Conservation (phyloP, 139 green algal species). For the Chlamydomonas incerta region DNA sequence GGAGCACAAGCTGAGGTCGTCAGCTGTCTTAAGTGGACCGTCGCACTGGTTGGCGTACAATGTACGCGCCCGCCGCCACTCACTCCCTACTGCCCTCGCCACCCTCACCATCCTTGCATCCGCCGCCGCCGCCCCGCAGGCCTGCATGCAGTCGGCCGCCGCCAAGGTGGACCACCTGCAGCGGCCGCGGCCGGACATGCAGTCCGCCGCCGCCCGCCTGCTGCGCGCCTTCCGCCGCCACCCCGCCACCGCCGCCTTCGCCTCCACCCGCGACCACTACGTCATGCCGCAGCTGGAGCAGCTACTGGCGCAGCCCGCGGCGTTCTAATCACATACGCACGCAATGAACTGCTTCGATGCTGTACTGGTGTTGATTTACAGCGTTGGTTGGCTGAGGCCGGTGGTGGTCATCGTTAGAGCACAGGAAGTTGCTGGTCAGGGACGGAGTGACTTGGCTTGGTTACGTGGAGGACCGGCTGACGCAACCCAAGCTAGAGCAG, state of each 20-base stretch:
- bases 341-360: too few relatives aligned
- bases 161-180: conserved; percentile 29
- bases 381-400: too few relatives aligned
- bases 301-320: not conserved
- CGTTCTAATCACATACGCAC: too few relatives aligned
- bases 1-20: too few relatives aligned
- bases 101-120: too few relatives aligned
- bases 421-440: too few relatives aligned
- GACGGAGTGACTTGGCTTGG: too few relatives aligned
- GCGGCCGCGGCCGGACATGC: conserved; percentile 10
- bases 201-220: not conserved
- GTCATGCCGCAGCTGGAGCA: conserved; percentile 19
- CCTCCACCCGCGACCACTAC: conserved; percentile 1
- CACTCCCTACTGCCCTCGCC: not conserved
- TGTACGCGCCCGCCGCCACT: not conserved
- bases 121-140: not conserved
- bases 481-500: too few relatives aligned
- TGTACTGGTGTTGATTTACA: too few relatives aligned
- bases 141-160: conserved; percentile 17
- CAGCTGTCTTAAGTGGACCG: too few relatives aligned
- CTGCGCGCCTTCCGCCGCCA: conserved; percentile 3
- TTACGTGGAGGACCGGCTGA: too few relatives aligned
- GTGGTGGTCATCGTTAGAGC: too few relatives aligned
- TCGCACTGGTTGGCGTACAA: not conserved
- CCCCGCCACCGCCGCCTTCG: conserved; percentile 2